Evolutionary conservation across 2,329 filamentous ascomycete species (phyloP), one percentile per base, ranked within the genome.

Genomic region (Ceratocystis variospora): DNA sequence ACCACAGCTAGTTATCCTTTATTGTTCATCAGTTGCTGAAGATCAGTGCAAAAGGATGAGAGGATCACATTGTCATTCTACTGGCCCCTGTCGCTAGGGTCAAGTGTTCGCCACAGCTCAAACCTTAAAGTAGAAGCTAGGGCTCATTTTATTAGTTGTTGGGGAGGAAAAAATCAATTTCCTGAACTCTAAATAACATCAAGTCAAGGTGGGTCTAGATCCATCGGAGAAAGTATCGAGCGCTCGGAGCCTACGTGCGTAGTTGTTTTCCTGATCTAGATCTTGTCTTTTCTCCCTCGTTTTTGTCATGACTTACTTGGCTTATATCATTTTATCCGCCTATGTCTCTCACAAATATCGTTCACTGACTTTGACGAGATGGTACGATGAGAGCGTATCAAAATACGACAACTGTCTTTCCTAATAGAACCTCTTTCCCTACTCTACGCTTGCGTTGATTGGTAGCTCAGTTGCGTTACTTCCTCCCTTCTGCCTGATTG

Each of bases 61-160:
- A 59, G 55, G 55, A 59, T 59, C 28, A 59, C 55, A 59, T 59
- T 59, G 55, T 59, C 55, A 59, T 37, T 41, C 55, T 59, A 59
- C 37, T 22, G 28, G 25, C 31, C 55, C 55, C 55, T 59, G 55
- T 37, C 25, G 55, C 25, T 37, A 8, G 19, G 55, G 55, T 59
- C 31, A 25, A 15, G 12, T 59, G 31, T 31, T 59, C 6, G 28
- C 31, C 15, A 59, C 55, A 19, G 55, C 55, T 59, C 55, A 59
- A 59, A 59, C 25, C 55, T 37, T 59, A 33, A 59, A 59, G 31
- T n/a, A n/a, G n/a, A 31, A 59, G 55, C 55, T 59, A 59, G 55
- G 55, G 10, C 31, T 5, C 55, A 37, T 37, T 59, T 31, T 33
- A 57, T 57, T 33, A 8, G 25, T 17, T 3, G 33, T 10, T 37